These are phyloP conservation scores for Russula earlei DNA, from an alignment of 768 basidiomycete genomes.

Conservation along the genomic window DNA sequence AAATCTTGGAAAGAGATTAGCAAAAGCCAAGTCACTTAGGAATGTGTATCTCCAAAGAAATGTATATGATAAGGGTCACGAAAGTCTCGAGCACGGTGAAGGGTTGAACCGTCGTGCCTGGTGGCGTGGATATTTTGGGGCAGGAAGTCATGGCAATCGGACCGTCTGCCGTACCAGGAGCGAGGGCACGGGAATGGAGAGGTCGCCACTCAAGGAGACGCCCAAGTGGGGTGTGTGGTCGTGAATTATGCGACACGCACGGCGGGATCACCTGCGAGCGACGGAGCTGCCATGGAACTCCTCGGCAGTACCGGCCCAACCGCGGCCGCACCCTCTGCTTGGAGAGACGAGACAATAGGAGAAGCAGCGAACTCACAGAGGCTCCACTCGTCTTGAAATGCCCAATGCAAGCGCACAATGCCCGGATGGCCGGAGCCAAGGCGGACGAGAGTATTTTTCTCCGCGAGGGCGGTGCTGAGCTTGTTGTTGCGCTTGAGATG, in stretches of 20 bases:
- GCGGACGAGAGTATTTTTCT: slow-evolving; percentile 66
- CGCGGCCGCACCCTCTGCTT: not conserved
- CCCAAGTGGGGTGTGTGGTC: not conserved
- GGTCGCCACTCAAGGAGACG: not conserved
- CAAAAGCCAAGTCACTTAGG: not conserved
- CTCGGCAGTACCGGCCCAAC: not conserved
- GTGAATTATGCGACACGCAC: not conserved
- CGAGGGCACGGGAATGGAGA: not conserved
- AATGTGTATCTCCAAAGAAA: not conserved
- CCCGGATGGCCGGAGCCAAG: slow-evolving; percentile 67
- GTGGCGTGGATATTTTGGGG: not conserved
- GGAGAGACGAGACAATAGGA: not conserved
- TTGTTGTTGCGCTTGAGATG: slow-evolving; percentile 75
- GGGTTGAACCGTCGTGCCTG: not conserved
- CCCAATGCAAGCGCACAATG: slow-evolving; percentile 69
- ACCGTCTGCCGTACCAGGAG: not conserved
- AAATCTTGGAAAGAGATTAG: slow-evolving; percentile 43
- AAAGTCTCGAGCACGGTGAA: slow-evolving; percentile 3
- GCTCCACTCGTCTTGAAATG: slow-evolving; percentile 78
- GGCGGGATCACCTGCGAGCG: not conserved
- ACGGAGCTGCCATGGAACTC: not conserved
- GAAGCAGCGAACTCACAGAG: slow-evolving; percentile 50
- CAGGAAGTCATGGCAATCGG: slow-evolving; percentile 1
- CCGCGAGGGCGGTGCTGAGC: slow-evolving; percentile 64
- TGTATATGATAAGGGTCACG: not conserved